Conservation (phyloP, 768 basidiomycete species). For the Phaffia australis region DNA sequence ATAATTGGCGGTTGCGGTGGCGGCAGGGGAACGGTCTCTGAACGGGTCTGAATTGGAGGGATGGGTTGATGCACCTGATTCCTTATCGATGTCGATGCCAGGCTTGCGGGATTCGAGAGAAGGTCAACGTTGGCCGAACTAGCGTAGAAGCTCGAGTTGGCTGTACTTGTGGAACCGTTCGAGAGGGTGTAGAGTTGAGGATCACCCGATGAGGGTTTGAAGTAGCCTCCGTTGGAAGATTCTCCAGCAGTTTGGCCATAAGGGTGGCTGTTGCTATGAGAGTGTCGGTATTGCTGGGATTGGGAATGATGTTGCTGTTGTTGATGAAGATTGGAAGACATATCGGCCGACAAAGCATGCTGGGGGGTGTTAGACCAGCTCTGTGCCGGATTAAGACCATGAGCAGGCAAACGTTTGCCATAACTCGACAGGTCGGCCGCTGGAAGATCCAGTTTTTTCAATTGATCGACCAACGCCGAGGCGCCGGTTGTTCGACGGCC, state of each 20-base stretch:
- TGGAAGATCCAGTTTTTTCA: conserved; percentile 38
- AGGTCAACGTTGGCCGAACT: not conserved
- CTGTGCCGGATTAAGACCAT: conserved; percentile 14
- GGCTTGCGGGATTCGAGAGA: not conserved
- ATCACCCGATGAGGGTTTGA: too few species aligned
- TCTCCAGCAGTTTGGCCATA: too few species aligned
- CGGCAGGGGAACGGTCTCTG: conserved; percentile 1
- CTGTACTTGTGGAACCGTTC: not conserved
- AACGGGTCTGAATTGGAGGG: not conserved
- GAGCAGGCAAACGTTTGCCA: conserved; percentile 32
- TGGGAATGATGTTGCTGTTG: conserved; percentile 7
- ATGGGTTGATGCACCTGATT: conserved; percentile 1
- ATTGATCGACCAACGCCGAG: conserved; percentile 35
- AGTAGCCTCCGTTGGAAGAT: too few species aligned
- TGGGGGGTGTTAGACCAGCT: not conserved
- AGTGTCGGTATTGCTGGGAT: not conserved
- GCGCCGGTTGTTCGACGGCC: conserved; percentile 25
- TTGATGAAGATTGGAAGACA: not conserved
- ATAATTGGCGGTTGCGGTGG: not conserved
- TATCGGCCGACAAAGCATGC: not conserved
- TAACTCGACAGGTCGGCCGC: conserved; percentile 37
- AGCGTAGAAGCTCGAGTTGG: not conserved
- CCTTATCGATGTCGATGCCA: conserved; percentile 8
- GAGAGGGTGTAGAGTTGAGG: too few species aligned
- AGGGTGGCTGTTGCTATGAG: not conserved